Conservation (phyloP, 176 grass and related monocot species). For the Olyra latifolia region DNA sequence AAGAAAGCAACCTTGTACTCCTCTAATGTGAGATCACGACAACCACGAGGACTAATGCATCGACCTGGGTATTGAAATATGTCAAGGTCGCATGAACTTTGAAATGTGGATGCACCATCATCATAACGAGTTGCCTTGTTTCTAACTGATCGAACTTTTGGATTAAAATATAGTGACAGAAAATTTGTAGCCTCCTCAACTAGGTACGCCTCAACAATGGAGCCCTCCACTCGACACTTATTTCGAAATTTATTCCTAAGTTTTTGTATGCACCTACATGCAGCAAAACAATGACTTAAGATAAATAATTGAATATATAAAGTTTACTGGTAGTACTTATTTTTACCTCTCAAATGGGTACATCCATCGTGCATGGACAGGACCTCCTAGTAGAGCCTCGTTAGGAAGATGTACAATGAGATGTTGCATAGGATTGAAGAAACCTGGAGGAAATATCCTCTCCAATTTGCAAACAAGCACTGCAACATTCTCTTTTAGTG, state of each 20-base stretch:
- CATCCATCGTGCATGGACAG: not conserved
- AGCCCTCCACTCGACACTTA: not conserved
- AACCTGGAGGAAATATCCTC: not conserved
- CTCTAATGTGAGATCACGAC: not conserved
- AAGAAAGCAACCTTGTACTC: not conserved
- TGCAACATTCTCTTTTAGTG: not conserved
- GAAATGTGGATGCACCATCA: not conserved
- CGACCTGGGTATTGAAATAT: not conserved
- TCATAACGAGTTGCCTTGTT: conserved; percentile 22
- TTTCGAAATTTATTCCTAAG: conserved; percentile 1
- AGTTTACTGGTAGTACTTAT: not conserved
- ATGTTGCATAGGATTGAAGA: not conserved
- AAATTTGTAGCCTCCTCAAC: not conserved
- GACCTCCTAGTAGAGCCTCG: not conserved
- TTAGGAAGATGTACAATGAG: not conserved
- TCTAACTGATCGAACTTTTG: not conserved
- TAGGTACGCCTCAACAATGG: not conserved
- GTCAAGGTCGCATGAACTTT: not conserved
- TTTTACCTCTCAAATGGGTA: not conserved
- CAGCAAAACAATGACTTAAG: not conserved
- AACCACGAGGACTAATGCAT: not conserved
- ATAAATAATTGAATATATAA: no score
- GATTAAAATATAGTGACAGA: not conserved
- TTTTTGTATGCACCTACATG: not conserved
- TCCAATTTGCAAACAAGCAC: not conserved